Conservation (phyloP, 2,329 filamentous ascomycete species). For the Coniochaeta ligniaria region DNA sequence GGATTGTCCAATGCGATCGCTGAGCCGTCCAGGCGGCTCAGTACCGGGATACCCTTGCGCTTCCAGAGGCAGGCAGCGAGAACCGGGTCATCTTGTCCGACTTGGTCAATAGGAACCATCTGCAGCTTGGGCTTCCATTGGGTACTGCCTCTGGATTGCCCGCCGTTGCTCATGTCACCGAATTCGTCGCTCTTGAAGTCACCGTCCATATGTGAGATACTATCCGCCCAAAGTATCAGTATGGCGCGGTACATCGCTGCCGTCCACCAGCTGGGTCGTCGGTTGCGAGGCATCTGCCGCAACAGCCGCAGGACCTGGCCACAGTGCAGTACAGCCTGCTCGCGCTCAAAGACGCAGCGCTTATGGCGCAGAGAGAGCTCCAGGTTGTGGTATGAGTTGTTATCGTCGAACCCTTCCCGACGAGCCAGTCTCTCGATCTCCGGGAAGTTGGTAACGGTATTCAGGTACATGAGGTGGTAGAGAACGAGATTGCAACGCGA, state of each 20-base stretch:
- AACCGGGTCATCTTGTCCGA: conserved; percentile 28
- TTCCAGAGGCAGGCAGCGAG: conserved; percentile 31
- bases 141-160: background rate
- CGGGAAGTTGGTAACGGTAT: conserved; percentile 59
- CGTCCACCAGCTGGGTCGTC: conserved; percentile 65
- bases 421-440: conserved; percentile 61
- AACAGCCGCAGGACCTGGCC: conserved; percentile 60
- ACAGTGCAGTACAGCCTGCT: conserved; percentile 60
- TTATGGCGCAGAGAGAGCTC: conserved; percentile 49
- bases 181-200: conserved; percentile 17
- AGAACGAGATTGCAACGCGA: conserved; percentile 61
- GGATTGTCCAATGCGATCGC: conserved; percentile 29
- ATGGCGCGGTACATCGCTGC: conserved; percentile 61
- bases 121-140: background rate
- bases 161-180: background rate
- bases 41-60: conserved; percentile 26
- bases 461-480: conserved; percentile 65
- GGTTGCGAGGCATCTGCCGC: conserved; percentile 49
- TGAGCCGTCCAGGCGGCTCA: conserved; percentile 25
- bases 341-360: conserved; percentile 54
- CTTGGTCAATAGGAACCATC: conserved; percentile 31
- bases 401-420: conserved; percentile 44
- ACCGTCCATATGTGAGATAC: conserved; percentile 41
- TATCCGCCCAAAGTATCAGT: conserved; percentile 56
- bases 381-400: conserved; percentile 33